A percentile compares a stretch with the other conserved stretches of the same genome.
These are phyloP conservation scores for Meripilus lineatus DNA, from an alignment of 1,284 basidiomycete species.

Conservation along the genomic window DNA sequence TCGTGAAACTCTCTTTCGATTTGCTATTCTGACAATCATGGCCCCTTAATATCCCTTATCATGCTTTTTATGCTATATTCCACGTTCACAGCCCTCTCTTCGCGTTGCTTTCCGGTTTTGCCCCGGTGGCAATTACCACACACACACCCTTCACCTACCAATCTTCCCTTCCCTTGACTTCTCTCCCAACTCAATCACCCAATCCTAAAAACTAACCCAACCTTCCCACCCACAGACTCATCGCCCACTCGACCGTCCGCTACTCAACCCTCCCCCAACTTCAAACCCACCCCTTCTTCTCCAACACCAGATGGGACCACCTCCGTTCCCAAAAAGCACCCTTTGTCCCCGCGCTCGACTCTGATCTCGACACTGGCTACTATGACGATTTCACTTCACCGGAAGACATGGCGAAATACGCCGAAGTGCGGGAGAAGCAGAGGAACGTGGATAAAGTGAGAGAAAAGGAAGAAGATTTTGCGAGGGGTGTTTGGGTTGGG, in stretches of 20 bases:
- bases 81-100: no score
- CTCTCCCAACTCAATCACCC: no score
- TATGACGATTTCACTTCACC: slow-evolving; percentile 94
- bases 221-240: slow-evolving; percentile 39
- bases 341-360: slow-evolving; percentile 94
- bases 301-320: slow-evolving; percentile 68
- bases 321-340: slow-evolving; percentile 82
- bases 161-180: neutral
- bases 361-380: slow-evolving; percentile 95
- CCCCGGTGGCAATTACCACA: no score
- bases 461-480: slow-evolving; percentile 77
- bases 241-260: slow-evolving; percentile 76
- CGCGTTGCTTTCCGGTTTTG: no score
- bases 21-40: no score
- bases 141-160: neutral
- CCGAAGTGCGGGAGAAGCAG: slow-evolving; percentile 98
- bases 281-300: slow-evolving; percentile 84
- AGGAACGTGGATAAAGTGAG: slow-evolving; percentile 87
- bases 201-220: slow-evolving; percentile 6
- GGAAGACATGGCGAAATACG: slow-evolving; percentile 98
- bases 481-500: slow-evolving; percentile 90
- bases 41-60: no score
- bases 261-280: slow-evolving; percentile 75
- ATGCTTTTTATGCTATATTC: no score
- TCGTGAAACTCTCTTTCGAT: no score